A percentile compares a stretch with the other conserved stretches of the same genome.
Conservation (phyloP, 1,139 yeast genomes). For the Arxiozyma bovina region DNA sequence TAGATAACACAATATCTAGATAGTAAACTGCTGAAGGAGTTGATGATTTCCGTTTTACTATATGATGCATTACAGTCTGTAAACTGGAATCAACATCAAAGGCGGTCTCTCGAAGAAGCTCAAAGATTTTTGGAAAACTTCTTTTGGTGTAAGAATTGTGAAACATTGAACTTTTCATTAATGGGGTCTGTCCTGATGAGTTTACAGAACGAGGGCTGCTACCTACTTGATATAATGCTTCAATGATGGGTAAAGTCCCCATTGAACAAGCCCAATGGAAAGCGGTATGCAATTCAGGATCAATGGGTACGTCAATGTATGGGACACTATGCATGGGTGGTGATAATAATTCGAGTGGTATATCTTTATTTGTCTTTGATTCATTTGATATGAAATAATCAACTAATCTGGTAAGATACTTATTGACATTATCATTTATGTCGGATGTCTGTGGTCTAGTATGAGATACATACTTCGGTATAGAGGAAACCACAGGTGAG, state of each 20-base stretch:
- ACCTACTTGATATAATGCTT: conserved; percentile 58
- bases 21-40: conserved; percentile 75
- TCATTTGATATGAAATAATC: conserved; percentile 68
- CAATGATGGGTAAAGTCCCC: conserved; percentile 70
- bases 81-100: conserved; percentile 56
- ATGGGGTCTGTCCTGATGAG: conserved; percentile 72
- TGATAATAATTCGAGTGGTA: conserved; percentile 38
- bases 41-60: conserved; percentile 55
- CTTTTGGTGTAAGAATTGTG: conserved; percentile 79
- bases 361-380: conserved; percentile 18
- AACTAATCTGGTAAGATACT: conserved; percentile 38
- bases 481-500: conserved; percentile 24
- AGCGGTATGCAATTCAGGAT: conserved; percentile 91
- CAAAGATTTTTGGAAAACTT: conserved; percentile 68
- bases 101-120: conserved; percentile 54
- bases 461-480: conserved; percentile 23
- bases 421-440: conserved; percentile 32
- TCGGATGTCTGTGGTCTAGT: conserved; percentile 25
- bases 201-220: conserved; percentile 73
- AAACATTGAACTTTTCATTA: conserved; percentile 74
- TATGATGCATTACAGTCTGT: conserved; percentile 77
- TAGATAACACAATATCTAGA: conserved; percentile 65
- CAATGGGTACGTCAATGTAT: conserved; percentile 46
- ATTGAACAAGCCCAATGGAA: conserved; percentile 96
- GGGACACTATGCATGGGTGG: conserved; percentile 46